These are phyloP conservation scores for Betula pendula DNA, from an alignment of 306 rosid genomes.

Conservation along the genomic window DNA sequence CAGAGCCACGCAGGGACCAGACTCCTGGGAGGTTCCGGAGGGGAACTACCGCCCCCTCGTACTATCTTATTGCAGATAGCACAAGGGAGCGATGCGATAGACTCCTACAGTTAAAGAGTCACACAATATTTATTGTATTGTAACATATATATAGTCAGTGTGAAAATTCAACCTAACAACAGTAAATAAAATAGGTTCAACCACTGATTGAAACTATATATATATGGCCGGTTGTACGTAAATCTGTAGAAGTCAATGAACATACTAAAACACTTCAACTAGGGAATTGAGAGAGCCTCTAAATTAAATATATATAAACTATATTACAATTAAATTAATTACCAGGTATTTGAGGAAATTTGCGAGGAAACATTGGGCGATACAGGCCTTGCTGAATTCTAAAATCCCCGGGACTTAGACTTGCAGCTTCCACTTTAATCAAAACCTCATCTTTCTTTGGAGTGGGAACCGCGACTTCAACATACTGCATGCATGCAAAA, in stretches of 20 bases:
- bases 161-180: background rate
- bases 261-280: background rate
- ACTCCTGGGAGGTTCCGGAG: too few species aligned
- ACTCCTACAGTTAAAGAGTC: too few species aligned
- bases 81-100: too few species aligned
- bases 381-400: conserved; percentile 59
- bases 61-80: too few species aligned
- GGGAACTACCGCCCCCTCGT: too few species aligned
- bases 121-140: too few species aligned
- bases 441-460: conserved; percentile 54
- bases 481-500: conserved; percentile 47
- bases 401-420: conserved; percentile 72
- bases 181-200: too few species aligned
- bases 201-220: too few species aligned
- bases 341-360: conserved; percentile 68
- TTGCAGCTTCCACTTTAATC: conserved; percentile 61
- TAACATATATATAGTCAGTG: too few species aligned
- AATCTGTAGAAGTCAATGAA: background rate
- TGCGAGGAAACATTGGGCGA: conserved; percentile 47
- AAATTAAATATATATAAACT: background rate
- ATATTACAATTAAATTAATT: conserved; percentile 9
- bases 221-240: background rate
- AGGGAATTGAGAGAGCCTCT: too few species aligned
- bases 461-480: conserved; percentile 59
- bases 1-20: too few species aligned